Base-by-base conservation (phyloP, 805 yeast genomes). In the Metschnikowia arizonensis region DNA sequence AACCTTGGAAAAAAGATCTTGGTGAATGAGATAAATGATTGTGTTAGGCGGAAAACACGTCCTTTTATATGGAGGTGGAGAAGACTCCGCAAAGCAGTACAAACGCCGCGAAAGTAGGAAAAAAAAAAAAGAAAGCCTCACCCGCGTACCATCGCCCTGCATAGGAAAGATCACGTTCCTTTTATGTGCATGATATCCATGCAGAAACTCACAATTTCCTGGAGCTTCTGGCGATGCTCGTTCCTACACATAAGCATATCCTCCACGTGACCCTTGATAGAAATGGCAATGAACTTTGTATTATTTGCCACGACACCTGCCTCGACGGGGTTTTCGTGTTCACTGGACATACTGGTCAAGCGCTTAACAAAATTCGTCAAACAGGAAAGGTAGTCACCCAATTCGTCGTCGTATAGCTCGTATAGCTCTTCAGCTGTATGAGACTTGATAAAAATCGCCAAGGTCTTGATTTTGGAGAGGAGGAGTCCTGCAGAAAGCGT, bases 241-340 rank as follows among this genome's bases (percentile, higher is more conserved):
- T 30, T 19, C 28, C 26, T 21, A 29, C 10, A 23, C 10, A 6
- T 26, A 7, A 11, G 26, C 9, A 36, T 17, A 12, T 39, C 42
- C 30, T 39, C 42, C 42, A 39, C 42, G 34, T 39, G 42, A 12
- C 42, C 42, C 34, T 39, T 39, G 15, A 39, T 39, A 18, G 42
- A 39, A 8, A 58, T 69, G 26, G 65, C 60, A 26, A 68, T 59
- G 47, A 62, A 69, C 46, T 57, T 58, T 17, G 64, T 43, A 50
- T 69, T 69, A 48, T 69, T 69, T 11, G 48, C 38, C 32, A 68
- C 42, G 0, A 63, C 55, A 10, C 42, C 52, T 29, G 32, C 41
- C 30, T 41, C 47, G 30, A 48, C 25, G 21, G 23, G n/a, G 18
- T 11, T 8, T 12, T 21, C 6, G 19, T 19, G 15, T 11, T 25